phyloP scores from a whole-genome alignment of 768 basidiomycete genomes.

The Ephemerocybe angulata region DNA sequence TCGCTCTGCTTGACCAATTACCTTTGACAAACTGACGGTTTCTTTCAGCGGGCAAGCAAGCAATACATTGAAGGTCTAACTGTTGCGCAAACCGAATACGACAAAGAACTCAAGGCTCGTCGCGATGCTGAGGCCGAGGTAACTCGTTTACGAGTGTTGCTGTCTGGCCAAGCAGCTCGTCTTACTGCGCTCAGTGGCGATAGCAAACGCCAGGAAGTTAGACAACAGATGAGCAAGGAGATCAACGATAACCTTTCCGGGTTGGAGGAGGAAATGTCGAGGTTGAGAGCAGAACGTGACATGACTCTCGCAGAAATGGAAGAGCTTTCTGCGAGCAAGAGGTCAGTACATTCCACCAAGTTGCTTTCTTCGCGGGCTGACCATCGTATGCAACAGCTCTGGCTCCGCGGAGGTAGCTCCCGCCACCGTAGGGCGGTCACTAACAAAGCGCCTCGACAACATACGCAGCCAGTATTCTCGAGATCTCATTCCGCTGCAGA shows the following conservation, averaged over 20 bases:
- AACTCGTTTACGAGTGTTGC: conserved; percentile 72
- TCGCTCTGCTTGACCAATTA: conserved; percentile 6
- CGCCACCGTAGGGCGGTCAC: conserved; percentile 55
- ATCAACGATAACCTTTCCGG: conserved; percentile 69
- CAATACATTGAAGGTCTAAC: conserved; percentile 90
- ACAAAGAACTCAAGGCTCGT: conserved; percentile 81
- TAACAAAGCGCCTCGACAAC: conserved; percentile 81
- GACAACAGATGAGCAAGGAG: conserved; percentile 77
- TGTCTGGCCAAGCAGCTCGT: conserved; percentile 86
- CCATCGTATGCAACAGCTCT: conserved; percentile 18
- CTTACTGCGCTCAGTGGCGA: conserved; percentile 85
- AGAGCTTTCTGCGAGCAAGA: conserved; percentile 73
- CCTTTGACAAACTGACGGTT: conserved; percentile 1
- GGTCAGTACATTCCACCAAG: conserved; percentile 40
- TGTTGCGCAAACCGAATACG: conserved; percentile 92
- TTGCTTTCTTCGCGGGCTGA: too few relatives aligned
- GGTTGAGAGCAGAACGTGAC: conserved; percentile 85
- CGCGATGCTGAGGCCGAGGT: conserved; percentile 93
- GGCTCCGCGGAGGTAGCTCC: conserved; percentile 35
- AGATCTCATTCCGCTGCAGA: conserved; percentile 80
- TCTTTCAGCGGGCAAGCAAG: conserved; percentile 75
- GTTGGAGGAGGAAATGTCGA: conserved; percentile 83
- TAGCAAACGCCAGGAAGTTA: conserved; percentile 69
- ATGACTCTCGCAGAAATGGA: conserved; percentile 91
- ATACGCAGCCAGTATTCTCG: conserved; percentile 85